A percentile compares a stretch with the other conserved stretches of the same genome.
These are phyloP conservation scores for Diutina neorugosa DNA, from an alignment of 1,139 yeast genomes.

Conservation along the genomic window DNA sequence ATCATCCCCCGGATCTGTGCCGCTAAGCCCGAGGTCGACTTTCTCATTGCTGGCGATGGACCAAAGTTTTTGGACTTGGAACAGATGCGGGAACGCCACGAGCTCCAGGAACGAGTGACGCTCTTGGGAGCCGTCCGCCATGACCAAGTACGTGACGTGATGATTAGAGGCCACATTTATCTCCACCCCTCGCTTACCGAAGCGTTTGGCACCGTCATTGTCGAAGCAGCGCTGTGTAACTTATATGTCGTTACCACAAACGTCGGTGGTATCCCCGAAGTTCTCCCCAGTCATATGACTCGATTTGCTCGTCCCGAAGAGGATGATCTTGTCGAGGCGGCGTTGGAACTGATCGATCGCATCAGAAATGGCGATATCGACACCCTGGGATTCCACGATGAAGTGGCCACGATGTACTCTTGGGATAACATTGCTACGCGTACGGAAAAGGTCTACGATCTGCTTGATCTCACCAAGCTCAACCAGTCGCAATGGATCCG, in stretches of 20 bases:
- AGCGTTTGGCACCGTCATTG: constrained; percentile 95
- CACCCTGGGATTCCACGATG: constrained; percentile 65
- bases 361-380: constrained; percentile 50
- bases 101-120: constrained; percentile 79
- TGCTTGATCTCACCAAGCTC: constrained; percentile 30
- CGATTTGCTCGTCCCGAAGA: constrained; percentile 80
- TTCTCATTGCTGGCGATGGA: constrained; percentile 92
- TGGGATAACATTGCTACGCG: constrained; percentile 86
- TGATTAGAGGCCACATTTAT: constrained; percentile 90
- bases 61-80: constrained; percentile 89
- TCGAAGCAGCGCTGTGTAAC: constrained; percentile 97
- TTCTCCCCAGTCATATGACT: constrained; percentile 86
- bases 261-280: constrained; percentile 98
- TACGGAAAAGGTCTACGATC: constrained; percentile 71
- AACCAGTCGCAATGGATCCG: constrained; percentile 37
- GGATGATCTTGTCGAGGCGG: constrained; percentile 61
- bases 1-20: constrained; percentile 77
- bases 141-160: constrained; percentile 84
- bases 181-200: constrained; percentile 91
- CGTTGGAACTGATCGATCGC: constrained; percentile 50
- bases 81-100: constrained; percentile 84
- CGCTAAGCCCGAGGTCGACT: constrained; percentile 51
- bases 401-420: constrained; percentile 74
- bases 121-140: constrained; percentile 82
- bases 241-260: constrained; percentile 85